Base-by-base conservation (phyloP, 352 stramenopile genomes). In the Phytophthora cactorum region DNA sequence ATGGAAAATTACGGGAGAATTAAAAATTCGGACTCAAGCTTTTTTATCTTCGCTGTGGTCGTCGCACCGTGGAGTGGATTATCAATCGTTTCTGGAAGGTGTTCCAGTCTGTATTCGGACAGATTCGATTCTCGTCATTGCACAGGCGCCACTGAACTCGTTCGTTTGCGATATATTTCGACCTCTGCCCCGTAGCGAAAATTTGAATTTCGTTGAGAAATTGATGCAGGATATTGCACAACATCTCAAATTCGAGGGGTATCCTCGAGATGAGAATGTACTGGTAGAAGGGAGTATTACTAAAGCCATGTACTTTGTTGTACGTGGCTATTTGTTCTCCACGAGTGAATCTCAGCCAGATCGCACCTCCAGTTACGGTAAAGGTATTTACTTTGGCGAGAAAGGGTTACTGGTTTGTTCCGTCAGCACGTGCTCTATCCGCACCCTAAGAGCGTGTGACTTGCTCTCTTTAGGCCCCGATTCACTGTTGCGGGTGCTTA, bases 271-370 rank as follows among this genome's bases (percentile, higher is more conserved):
- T 14, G 84, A 92, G 43, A 75, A 77, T 10, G 82, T 90, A 12
- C 22, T 92, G 2, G 77, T 89, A 0, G 82, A 92, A 77, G 84
- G 80, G 2, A 88, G 68, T 41, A 86, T 92, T 31, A 73, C 80
- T 29, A 88, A 84, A 38, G 65, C 72, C 29, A 90, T 92, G 84
- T 90, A 86, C 45, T 89, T 92, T 43, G 80, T 92, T n/a, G 78
- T 88, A 0, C 70, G 70, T 46, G 84, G 84, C 0, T 60, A 78
- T 34, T 47, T 92, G 5, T 72, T 75, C 43, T 74, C 73, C 0
- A 69, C 59, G 0, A 87, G 70, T 41, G 66, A 63, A 3, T 59
- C 78, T 1, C 63, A 86, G 3, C 39, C 70, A 3, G 65, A 52
- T 47, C 50, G 51, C 9, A 63, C 72, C 15, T 36, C 61, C 0